Conservation (phyloP, 1,139 yeast species). For the Geotrichum bryndzae region DNA sequence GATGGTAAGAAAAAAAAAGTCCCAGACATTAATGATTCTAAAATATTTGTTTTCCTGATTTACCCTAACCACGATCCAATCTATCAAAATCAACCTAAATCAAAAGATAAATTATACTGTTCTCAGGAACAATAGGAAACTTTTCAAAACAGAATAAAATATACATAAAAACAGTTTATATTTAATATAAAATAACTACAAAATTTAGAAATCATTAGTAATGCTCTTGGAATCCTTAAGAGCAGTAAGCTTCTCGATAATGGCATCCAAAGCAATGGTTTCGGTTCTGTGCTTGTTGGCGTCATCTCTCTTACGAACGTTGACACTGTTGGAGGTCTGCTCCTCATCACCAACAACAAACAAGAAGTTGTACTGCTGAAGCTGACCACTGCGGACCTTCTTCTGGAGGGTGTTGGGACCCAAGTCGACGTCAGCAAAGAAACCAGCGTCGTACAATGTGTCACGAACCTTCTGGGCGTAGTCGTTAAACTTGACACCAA, state of each 20-base stretch:
- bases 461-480: conserved; percentile 79
- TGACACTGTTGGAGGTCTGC: conserved; percentile 67
- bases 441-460: conserved; percentile 59
- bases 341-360: conserved; percentile 96
- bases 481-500: conserved; percentile 84
- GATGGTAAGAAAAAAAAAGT: too few relatives aligned
- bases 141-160: not conserved
- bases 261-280: conserved; percentile 62
- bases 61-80: not conserved
- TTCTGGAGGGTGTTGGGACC: conserved; percentile 92
- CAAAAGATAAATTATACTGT: not conserved
- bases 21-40: too few relatives aligned
- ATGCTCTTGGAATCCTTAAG: conserved; percentile 34
- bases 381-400: conserved; percentile 94
- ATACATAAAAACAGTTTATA: not conserved
- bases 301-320: conserved; percentile 90
- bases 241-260: conserved; percentile 56
- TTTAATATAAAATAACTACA: not conserved
- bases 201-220: conserved; percentile 15
- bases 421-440: conserved; percentile 86
- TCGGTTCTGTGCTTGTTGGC: conserved; percentile 80
- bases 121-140: not conserved
- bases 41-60: too few relatives aligned
- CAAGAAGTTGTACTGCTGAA: conserved; percentile 86
- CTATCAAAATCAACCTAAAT: not conserved